phyloP scores from a whole-genome alignment of 352 stramenopile species.

The Phytophthora pistaciae region DNA sequence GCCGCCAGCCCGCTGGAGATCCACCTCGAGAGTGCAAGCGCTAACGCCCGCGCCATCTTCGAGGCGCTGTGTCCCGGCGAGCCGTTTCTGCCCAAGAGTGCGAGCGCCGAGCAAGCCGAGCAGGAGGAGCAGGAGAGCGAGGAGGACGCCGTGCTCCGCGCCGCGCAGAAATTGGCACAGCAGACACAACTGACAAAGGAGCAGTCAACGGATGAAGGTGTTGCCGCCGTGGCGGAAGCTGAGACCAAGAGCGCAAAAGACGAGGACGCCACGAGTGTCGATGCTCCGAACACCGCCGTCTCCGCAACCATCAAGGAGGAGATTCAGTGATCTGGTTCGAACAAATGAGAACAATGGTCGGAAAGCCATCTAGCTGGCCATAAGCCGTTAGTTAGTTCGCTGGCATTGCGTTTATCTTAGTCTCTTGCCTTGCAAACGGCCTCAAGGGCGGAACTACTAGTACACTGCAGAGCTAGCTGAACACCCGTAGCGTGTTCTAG shows the following conservation, averaged over 20 bases:
- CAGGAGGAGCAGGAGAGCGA: slow-evolving; percentile 69
- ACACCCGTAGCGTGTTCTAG: not conserved
- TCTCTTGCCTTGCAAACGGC: not conserved
- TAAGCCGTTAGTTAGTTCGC: not conserved
- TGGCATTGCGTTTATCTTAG: not conserved
- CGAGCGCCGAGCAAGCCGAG: slow-evolving; percentile 63
- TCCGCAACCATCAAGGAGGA: not conserved
- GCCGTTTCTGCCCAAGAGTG: slow-evolving; percentile 70
- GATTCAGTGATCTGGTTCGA: slow-evolving; percentile 14
- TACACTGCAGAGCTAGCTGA: slow-evolving; percentile 4
- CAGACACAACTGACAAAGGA: slow-evolving; percentile 7
- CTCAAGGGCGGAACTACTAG: slow-evolving; percentile 4
- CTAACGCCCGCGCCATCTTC: slow-evolving; percentile 73
- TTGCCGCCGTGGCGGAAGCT: not conserved
- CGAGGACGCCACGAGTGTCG: not conserved
- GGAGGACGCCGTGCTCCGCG: slow-evolving; percentile 66
- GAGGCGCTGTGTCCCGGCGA: slow-evolving; percentile 65
- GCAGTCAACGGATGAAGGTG: not conserved
- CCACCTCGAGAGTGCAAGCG: slow-evolving; percentile 66
- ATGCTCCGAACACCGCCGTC: not conserved
- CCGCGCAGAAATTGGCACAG: slow-evolving; percentile 58
- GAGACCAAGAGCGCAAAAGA: not conserved
- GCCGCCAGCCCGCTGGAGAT: slow-evolving; percentile 58
- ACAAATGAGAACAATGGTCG: not conserved
- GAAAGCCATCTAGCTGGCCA: not conserved